Percentiles rank a stretch among this genome's conserved stretches.
Conservation (phyloP, 176 grass and related monocot species). For the Paspalum vaginatum region DNA sequence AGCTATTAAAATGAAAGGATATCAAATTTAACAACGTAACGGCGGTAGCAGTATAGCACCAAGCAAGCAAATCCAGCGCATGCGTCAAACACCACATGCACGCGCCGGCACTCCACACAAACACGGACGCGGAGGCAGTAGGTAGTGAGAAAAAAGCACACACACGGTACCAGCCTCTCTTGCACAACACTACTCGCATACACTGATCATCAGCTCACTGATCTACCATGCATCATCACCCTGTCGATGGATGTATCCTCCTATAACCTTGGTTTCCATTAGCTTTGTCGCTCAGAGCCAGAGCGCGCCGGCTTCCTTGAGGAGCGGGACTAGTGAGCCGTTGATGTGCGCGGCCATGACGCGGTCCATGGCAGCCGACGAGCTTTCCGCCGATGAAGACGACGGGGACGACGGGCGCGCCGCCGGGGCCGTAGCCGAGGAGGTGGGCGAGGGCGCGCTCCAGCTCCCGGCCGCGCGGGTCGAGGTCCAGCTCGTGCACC, state of each 20-base stretch:
- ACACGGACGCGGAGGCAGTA: slow-evolving; percentile 42
- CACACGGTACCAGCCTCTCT: slow-evolving; percentile 45
- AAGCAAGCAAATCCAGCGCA: slow-evolving; percentile 49
- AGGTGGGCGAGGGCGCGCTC: slow-evolving; percentile 74
- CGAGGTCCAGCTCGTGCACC: slow-evolving; percentile 92
- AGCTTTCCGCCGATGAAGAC: slow-evolving; percentile 94
- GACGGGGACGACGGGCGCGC: slow-evolving; percentile 62
- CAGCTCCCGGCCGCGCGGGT: slow-evolving; percentile 72
- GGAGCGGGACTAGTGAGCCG: slow-evolving; percentile 84
- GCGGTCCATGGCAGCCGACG: slow-evolving; percentile 85
- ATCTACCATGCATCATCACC: slow-evolving; percentile 7
- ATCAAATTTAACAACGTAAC: slow-evolving; percentile 18
- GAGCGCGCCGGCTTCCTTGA: slow-evolving; percentile 93
- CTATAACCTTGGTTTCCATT: slow-evolving; percentile 17
- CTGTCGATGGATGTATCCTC: slow-evolving; percentile 25
- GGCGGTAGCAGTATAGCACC: slow-evolving; percentile 11
- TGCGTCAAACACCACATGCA: slow-evolving; percentile 44
- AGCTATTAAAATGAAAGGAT: slow-evolving; percentile 13
- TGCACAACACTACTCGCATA: neutral
- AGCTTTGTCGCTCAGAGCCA: slow-evolving; percentile 58
- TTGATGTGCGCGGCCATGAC: slow-evolving; percentile 97
- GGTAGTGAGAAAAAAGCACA: slow-evolving; percentile 39
- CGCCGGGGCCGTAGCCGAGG: slow-evolving; percentile 48
- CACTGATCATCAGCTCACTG: neutral
- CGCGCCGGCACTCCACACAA: slow-evolving; percentile 21